Evolutionary conservation across 768 basidiomycete species (phyloP), one percentile per base, ranked within the genome.

Genomic region (Pisolithus sp.): DNA sequence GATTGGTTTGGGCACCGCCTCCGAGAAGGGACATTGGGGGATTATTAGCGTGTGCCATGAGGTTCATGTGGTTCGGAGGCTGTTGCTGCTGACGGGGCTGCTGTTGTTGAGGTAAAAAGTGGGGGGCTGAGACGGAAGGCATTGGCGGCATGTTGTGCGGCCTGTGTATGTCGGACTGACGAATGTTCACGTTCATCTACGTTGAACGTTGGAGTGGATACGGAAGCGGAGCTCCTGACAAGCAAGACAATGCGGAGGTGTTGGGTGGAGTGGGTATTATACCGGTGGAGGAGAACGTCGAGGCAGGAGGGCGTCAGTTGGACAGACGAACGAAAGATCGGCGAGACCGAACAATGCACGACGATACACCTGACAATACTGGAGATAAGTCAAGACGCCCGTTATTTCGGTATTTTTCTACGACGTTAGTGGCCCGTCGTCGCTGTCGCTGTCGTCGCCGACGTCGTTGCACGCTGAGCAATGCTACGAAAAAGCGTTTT

Each of bases 121-220:
- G 73, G 8, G 58, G 58, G 13, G 66, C 56, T 67, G 79, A 73
- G 48, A 62, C 61, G 42, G 66, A 68, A 44, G 68, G 52, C 54
- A 75, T 68, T 62, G 73, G 73, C 40, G 67, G 58, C 55, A 76
- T 70, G 61, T 66, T 66, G 64, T 70, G 71, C 53, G 70, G 66
- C 56, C 77, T 76, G 48, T 81, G 57, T 70, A 81, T 71, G 57
- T 81, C 75, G 55, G 59, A 50, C 49, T 59, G 57, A 50, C 74
- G 78, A 59, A 68, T 63, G 73, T 80, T 82, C 79, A 82, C 49
- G 43, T 39, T 31, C 34, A 21, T 17, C 26, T 5, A 17, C 21
- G 52, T 49, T 49, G 13, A 24, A 24, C 26, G 20, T 28, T 24
- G 43, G 10, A 15, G 50, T 51, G 55, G 56, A 52, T 52, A 26